phyloP scores from a whole-genome alignment of 1,284 basidiomycete genomes.

The Papiliotrema nemorosa region DNA sequence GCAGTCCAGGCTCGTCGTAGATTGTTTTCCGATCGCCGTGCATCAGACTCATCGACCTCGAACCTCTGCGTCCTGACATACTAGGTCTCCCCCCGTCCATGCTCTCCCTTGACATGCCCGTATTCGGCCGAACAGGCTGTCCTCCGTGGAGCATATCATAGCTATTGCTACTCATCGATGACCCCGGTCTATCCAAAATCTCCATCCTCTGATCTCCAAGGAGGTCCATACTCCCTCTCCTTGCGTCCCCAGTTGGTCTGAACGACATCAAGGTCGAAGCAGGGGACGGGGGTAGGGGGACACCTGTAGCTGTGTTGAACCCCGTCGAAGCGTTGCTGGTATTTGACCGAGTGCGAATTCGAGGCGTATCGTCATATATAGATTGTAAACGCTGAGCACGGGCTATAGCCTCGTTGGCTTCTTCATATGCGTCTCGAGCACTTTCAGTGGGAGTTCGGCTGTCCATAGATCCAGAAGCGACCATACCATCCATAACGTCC shows the following conservation, averaged over 20 bases:
- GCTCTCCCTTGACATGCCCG: neutral
- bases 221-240: neutral
- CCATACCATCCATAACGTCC: conserved; percentile 12
- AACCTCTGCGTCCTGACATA: neutral
- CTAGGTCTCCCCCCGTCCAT: neutral
- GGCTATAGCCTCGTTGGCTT: neutral
- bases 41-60: conserved; percentile 5
- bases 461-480: too few relatives aligned
- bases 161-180: neutral
- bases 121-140: neutral
- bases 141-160: neutral
- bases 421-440: neutral
- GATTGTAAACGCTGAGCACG: neutral
- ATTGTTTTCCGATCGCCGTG: neutral
- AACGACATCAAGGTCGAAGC: neutral
- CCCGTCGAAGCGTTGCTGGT: too few relatives aligned
- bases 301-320: too few relatives aligned
- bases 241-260: neutral
- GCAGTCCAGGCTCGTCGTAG: neutral
- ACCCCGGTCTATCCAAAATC: neutral
- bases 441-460: neutral
- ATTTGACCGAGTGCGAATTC: too few relatives aligned
- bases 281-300: neutral
- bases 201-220: neutral
- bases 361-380: neutral